A percentile compares a stretch with the other conserved stretches of the same genome.
phyloP scores from a whole-genome alignment of 176 grass and related monocot species.

The Puccinellia tenuiflora region DNA sequence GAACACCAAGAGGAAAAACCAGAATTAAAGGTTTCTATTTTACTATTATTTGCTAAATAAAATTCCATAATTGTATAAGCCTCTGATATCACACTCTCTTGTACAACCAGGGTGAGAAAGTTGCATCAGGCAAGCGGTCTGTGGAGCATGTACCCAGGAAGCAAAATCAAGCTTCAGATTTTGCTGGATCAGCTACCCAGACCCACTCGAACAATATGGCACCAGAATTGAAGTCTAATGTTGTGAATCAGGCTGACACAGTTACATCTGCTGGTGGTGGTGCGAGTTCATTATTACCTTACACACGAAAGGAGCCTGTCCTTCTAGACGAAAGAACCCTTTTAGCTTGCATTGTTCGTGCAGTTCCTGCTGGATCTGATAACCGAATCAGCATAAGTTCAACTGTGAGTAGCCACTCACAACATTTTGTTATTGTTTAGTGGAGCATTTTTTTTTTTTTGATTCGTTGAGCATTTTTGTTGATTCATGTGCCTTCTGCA shows the following conservation, averaged over 20 bases:
- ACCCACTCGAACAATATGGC: slow-evolving; percentile 21
- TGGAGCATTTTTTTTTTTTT: not conserved
- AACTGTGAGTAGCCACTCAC: slow-evolving; percentile 48
- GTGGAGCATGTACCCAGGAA: slow-evolving; percentile 33
- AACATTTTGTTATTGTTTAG: not conserved
- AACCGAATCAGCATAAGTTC: slow-evolving; percentile 81
- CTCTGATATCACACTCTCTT: not conserved
- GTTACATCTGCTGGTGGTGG: not conserved
- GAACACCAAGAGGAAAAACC: slow-evolving; percentile 49
- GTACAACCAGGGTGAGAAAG: slow-evolving; percentile 32
- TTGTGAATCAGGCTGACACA: slow-evolving; percentile 34
- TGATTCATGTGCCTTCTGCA: slow-evolving; percentile 33
- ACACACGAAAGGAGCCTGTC: slow-evolving; percentile 44
- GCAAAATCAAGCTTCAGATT: slow-evolving; percentile 27
- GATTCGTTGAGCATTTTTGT: not conserved
- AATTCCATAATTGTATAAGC: not conserved
- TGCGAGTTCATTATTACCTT: slow-evolving; percentile 29
- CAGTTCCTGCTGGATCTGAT: slow-evolving; percentile 72
- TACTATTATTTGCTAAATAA: not conserved
- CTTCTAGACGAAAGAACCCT: slow-evolving; percentile 85
- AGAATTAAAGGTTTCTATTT: slow-evolving; percentile 55
- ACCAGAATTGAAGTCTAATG: slow-evolving; percentile 36
- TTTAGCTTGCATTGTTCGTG: slow-evolving; percentile 92
- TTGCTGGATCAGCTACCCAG: slow-evolving; percentile 26
- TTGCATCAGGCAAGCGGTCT: slow-evolving; percentile 33